A percentile compares a stretch with the other conserved stretches of the same genome.
These are phyloP conservation scores for Colletotrichum tofieldiae DNA, from an alignment of 2,329 filamentous ascomycete genomes.

Conservation along the genomic window DNA sequence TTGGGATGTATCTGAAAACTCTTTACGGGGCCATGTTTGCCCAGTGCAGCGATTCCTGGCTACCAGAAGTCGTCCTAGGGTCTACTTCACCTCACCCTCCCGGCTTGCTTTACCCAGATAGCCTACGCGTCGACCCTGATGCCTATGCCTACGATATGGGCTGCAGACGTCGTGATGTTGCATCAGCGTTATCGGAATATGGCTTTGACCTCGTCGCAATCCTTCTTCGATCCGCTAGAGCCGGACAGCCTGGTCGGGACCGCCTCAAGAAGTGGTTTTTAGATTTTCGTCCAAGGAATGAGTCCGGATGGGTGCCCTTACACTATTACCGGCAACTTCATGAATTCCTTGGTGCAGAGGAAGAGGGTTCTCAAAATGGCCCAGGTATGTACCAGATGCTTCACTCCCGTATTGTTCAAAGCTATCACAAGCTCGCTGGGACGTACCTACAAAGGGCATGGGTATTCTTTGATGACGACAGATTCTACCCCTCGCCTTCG, in stretches of 20 bases:
- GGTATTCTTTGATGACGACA: not conserved
- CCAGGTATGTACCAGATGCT: not conserved
- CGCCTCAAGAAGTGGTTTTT: not conserved
- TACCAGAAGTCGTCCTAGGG: not conserved
- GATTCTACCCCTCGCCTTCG: not conserved
- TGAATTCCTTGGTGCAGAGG: not conserved
- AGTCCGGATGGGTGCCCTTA: no score
- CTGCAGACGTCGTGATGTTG: not conserved
- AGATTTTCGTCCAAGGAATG: rapidly evolving
- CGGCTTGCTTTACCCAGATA: not conserved
- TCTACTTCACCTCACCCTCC: not conserved
- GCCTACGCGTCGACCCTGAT: not conserved
- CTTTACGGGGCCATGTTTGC: not conserved
- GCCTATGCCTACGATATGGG: not conserved
- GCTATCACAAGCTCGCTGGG: not conserved
- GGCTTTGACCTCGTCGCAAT: not conserved
- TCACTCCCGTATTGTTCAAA: not conserved
- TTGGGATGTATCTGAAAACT: not conserved
- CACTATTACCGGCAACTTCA: no score
- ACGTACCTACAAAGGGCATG: not conserved
- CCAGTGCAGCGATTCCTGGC: not conserved
- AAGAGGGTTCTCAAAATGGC: not conserved
- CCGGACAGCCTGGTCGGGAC: not conserved
- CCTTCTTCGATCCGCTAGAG: not conserved
- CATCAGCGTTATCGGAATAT: not conserved